Conservation (phyloP, 148 eudicot species). For the Camellia japonica region DNA sequence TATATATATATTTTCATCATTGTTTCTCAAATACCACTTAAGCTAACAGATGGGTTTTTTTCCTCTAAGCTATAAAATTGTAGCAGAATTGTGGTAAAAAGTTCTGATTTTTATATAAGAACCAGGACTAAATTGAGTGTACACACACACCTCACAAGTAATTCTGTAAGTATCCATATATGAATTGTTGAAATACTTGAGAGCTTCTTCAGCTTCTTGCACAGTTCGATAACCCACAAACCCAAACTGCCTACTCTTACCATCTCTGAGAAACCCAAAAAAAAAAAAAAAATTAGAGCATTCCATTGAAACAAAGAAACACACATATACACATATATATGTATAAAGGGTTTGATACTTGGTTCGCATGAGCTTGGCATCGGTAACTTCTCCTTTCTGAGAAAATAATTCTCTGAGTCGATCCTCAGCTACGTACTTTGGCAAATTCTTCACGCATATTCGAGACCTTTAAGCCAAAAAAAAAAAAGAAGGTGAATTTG, state of each 20-base stretch:
- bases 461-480: slow-evolving; percentile 56
- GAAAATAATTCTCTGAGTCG: slow-evolving; percentile 75
- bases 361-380: slow-evolving; percentile 86
- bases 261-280: slow-evolving; percentile 51
- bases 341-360: slow-evolving; percentile 25
- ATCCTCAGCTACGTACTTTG: slow-evolving; percentile 64
- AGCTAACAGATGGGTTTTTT: background rate
- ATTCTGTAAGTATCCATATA: slow-evolving; percentile 70
- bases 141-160: slow-evolving; percentile 67
- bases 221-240: slow-evolving; percentile 80
- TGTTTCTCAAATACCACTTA: background rate
- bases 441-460: slow-evolving; percentile 77
- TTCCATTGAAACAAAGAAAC: background rate
- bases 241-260: slow-evolving; percentile 89
- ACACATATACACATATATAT: background rate
- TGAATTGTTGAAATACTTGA: slow-evolving; percentile 68
- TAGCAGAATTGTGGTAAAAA: background rate
- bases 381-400: slow-evolving; percentile 89
- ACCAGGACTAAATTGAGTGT: background rate
- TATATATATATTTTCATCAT: background rate
- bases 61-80: background rate
- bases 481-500: background rate
- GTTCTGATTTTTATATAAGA: background rate
- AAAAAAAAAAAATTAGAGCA: background rate
- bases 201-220: slow-evolving; percentile 75